Evolutionary conservation across 306 rosid genomes (phyloP).

Genomic region (Mimosa pudica): DNA sequence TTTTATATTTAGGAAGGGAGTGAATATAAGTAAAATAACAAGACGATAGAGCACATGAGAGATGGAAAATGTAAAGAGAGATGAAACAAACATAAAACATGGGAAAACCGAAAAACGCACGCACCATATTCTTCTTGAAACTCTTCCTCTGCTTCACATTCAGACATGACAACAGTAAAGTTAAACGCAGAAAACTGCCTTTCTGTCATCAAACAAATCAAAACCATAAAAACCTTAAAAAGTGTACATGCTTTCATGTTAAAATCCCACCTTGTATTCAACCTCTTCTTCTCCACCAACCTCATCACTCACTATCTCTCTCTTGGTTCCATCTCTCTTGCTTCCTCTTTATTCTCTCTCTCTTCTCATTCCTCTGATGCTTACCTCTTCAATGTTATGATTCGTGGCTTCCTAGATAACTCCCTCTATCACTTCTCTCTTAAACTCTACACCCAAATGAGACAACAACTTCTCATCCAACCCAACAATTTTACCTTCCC

Average conservation of each 20-base stretch:
- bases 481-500: conserved; percentile 52
- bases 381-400: conserved; percentile 50
- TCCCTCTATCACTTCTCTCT: conserved; percentile 33
- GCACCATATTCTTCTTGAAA: not conserved
- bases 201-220: conserved; percentile 36
- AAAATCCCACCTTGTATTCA: conserved; percentile 41
- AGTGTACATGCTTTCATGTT: conserved; percentile 43
- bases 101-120: not conserved
- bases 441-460: conserved; percentile 39
- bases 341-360: conserved; percentile 43
- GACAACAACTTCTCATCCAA: conserved; percentile 18
- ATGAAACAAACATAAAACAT: too few relatives aligned
- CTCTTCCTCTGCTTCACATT: not conserved
- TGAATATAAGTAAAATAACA: too few relatives aligned
- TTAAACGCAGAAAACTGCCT: conserved; percentile 21
- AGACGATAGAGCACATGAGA: too few relatives aligned
- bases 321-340: conserved; percentile 41
- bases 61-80: too few relatives aligned
- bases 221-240: conserved; percentile 39
- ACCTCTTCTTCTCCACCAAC: conserved; percentile 48
- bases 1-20: too few relatives aligned
- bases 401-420: conserved; percentile 47
- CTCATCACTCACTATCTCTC: conserved; percentile 45
- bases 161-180: not conserved
- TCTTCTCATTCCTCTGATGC: conserved; percentile 30